A percentile compares a stretch with the other conserved stretches of the same genome.
Conservation (phyloP, 495 filamentous ascomycete species). For the Penicillium daleae region DNA sequence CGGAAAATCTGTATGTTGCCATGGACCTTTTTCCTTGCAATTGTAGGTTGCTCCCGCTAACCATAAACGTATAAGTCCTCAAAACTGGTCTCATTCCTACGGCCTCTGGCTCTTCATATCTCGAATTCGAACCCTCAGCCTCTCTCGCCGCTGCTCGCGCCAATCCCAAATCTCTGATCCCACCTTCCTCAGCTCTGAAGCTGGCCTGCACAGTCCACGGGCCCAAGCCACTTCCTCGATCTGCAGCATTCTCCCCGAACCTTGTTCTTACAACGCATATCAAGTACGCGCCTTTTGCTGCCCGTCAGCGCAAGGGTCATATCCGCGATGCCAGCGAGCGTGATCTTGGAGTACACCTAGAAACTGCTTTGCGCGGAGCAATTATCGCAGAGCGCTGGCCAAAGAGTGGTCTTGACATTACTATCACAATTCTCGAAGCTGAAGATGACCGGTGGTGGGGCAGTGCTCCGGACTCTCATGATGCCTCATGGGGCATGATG, state of each 20-base stretch:
- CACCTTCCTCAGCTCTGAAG: conserved; percentile 71
- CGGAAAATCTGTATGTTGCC: conserved; percentile 78
- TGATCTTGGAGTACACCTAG: conserved; percentile 87
- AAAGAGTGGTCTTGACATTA: conserved; percentile 91
- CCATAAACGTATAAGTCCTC: conserved; percentile 59
- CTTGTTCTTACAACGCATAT: conserved; percentile 88
- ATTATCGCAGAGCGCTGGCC: conserved; percentile 94
- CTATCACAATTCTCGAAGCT: conserved; percentile 89
- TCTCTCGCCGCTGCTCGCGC: conserved; percentile 53
- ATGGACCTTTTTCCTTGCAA: conserved; percentile 1
- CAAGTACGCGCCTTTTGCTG: conserved; percentile 95
- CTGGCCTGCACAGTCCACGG: conserved; percentile 91
- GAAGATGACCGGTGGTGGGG: conserved; percentile 74
- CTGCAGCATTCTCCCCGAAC: conserved; percentile 85
- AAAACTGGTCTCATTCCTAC: conserved; percentile 92
- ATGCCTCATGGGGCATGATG: conserved; percentile 77
- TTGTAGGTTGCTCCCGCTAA: conserved; percentile 18
- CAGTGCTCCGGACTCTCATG: conserved; percentile 50
- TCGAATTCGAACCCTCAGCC: conserved; percentile 74
- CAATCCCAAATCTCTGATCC: conserved; percentile 49
- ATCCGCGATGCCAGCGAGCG: conserved; percentile 84
- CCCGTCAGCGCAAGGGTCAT: conserved; percentile 79
- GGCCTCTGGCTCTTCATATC: conserved; percentile 90
- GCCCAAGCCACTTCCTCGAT: conserved; percentile 85
- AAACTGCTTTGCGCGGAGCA: conserved; percentile 84